These are phyloP conservation scores for Metarhizium sp. DNA, from an alignment of 2,329 filamentous ascomycete genomes.

Conservation along the genomic window DNA sequence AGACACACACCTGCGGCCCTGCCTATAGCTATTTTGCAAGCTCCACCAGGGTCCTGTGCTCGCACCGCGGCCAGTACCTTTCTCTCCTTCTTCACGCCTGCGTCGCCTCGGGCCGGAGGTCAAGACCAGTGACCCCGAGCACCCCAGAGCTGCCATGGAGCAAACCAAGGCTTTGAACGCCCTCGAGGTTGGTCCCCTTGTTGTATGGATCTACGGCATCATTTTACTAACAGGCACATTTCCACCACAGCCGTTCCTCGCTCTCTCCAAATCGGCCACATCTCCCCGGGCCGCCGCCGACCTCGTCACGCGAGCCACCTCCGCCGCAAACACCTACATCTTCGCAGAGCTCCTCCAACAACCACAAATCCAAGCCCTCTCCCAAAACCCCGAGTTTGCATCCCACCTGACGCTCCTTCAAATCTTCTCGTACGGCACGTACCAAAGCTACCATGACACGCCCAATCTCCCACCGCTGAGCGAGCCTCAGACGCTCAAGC, in stretches of 20 bases:
- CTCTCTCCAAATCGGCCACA: conserved; percentile 75
- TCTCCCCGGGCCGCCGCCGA: conserved; percentile 79
- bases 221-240: background rate
- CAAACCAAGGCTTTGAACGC: conserved; percentile 60
- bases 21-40: background rate
- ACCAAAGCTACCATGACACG: conserved; percentile 55
- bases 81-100: background rate
- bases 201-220: background rate
- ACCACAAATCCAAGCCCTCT: conserved; percentile 68
- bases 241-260: conserved; percentile 66
- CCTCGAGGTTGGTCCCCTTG: conserved; percentile 40
- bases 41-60: background rate
- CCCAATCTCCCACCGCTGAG: conserved; percentile 59
- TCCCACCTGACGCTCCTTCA: conserved; percentile 63
- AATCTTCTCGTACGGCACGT: conserved; percentile 90
- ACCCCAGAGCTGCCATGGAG: conserved; percentile 48
- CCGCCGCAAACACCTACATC: conserved; percentile 80
- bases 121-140: conserved; percentile 3
- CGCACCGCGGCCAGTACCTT: background rate
- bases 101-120: background rate
- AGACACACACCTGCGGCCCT: no score
- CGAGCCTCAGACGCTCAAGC: conserved; percentile 67
- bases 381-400: conserved; percentile 48
- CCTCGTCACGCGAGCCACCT: conserved; percentile 78
- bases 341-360: conserved; percentile 88